Base-by-base conservation (phyloP, 352 stramenopile species). In the Pythium brachiatum region DNA sequence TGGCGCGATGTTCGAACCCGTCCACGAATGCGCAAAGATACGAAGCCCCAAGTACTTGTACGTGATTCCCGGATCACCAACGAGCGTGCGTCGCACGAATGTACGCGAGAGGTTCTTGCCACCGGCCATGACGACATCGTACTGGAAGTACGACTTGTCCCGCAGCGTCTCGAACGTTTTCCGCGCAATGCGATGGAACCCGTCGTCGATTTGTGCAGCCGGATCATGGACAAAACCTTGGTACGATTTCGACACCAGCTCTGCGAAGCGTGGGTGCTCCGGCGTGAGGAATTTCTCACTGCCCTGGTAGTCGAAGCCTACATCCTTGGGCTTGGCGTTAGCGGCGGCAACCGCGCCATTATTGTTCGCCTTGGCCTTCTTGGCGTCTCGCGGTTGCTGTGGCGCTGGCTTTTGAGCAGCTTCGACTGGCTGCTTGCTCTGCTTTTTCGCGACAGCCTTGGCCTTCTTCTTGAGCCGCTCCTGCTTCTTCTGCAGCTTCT, bases 31-130 rank as follows among this genome's bases (percentile, higher is more conserved):
- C 21, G 82, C 85, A 70, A 94, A 95, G 34, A 95, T 77, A 31
- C 88, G 70, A n/a, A 96, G 63, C 11, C 84, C 84, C 16, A 96
- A 69, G 74, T 96, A 96, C 63, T 92, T 92, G 72, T 96, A 96
- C 20, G 88, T 96, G 15, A 81, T 87, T n/a, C 88, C 88, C 21
- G 83, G 74, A 36, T 96, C 76, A 1, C 88, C 88, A 23, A 94
- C 76, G 34, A 96, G 74, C 18, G 78, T 91, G 32, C 88, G 75
- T 38, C 78, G 86, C 20, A 96, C 88, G 62, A 81, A 89, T 23
- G 88, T 96, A 26, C 67, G 68, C 6, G 79, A 78, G 16, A 81
- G 53, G 47, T 70, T 68, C 57, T 81, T 81, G 29, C 73, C 73
- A 27, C 73, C 73, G 51, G 73, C 73, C 70, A 78, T 74, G 47